These are phyloP conservation scores for Kwoniella sp. DNA, from an alignment of 768 basidiomycete species.

Conservation along the genomic window DNA sequence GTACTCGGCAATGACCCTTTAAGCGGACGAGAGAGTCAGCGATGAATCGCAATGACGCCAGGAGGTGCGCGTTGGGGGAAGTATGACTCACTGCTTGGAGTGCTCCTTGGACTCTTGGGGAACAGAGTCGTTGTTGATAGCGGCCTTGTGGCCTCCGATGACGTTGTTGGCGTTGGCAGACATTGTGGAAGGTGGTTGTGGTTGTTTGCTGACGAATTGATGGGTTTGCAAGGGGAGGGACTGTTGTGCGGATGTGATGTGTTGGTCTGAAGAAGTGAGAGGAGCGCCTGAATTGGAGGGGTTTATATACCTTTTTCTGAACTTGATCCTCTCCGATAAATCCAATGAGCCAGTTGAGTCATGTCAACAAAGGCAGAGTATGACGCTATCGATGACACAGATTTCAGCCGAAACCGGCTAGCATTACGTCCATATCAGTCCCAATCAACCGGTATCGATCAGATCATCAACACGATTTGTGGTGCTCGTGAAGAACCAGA, in stretches of 20 bases:
- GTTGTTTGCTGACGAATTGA: slow-evolving; percentile 4
- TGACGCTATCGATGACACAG: slow-evolving; percentile 2
- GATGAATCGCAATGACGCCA: not conserved
- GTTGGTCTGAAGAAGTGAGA: slow-evolving; percentile 2
- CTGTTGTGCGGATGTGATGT: slow-evolving; percentile 1
- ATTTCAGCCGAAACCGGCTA: not conserved
- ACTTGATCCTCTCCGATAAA: not conserved
- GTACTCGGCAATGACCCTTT: slow-evolving; percentile 26
- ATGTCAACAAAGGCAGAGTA: not conserved
- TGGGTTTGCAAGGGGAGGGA: not conserved
- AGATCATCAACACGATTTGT: not conserved
- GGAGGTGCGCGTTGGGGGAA: no score
- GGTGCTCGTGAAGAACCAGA: no score
- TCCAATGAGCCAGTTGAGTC: no score
- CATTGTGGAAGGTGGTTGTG: slow-evolving; percentile 21
- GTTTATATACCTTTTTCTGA: slow-evolving; percentile 17
- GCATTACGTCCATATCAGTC: not conserved
- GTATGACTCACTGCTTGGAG: slow-evolving; percentile 40
- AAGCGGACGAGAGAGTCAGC: slow-evolving; percentile 1
- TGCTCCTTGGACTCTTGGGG: slow-evolving; percentile 41
- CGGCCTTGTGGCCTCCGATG: slow-evolving; percentile 42
- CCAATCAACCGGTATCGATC: no score
- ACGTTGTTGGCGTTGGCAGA: slow-evolving; percentile 32
- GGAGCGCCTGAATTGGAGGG: not conserved
- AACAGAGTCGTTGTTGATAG: slow-evolving; percentile 39